Evolutionary conservation across 2,329 filamentous ascomycete species (phyloP).

Genomic region (Stachybotrys chartarum): DNA sequence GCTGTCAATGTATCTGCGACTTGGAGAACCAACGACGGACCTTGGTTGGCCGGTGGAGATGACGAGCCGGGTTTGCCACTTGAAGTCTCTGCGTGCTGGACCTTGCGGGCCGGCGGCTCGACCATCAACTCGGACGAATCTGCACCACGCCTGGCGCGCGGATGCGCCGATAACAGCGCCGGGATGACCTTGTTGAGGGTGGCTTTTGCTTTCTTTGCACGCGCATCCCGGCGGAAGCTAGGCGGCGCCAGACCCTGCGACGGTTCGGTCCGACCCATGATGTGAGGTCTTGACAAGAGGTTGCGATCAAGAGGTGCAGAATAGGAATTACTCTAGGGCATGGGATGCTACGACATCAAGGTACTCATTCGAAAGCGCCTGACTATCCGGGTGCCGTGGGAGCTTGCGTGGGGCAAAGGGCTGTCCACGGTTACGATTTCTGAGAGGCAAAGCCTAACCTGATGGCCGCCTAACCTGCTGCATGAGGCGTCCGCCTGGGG

Average conservation of each 20-base stretch:
- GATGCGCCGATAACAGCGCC: conserved; percentile 41
- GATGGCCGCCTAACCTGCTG: too few species aligned
- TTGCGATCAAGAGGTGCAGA: too few species aligned
- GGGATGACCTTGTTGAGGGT: conserved; percentile 56
- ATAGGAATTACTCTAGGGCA: too few species aligned
- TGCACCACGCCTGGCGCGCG: conserved; percentile 47
- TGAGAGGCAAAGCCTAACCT: too few species aligned
- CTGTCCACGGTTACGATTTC: too few species aligned
- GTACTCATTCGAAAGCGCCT: too few species aligned
- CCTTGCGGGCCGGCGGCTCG: conserved; percentile 15
- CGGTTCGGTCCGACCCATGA: conserved; percentile 17
- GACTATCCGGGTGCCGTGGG: too few species aligned
- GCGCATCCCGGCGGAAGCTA: conserved; percentile 22
- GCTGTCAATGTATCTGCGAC: conserved; percentile 46
- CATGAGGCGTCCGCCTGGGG: too few species aligned
- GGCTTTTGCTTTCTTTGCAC: conserved; percentile 48
- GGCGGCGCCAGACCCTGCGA: conserved; percentile 14
- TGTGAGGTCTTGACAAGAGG: not conserved
- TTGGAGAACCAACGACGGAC: conserved; percentile 35
- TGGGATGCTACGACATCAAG: too few species aligned
- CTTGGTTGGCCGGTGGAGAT: not conserved
- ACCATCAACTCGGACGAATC: conserved; percentile 42
- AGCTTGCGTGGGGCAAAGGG: too few species aligned
- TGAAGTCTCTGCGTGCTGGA: not conserved
- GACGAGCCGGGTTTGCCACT: not conserved